A percentile compares a stretch with the other conserved stretches of the same genome.
Evolutionary conservation across 2,329 filamentous ascomycete species (phyloP).

Genomic region (Aspergillus fischeri): DNA sequence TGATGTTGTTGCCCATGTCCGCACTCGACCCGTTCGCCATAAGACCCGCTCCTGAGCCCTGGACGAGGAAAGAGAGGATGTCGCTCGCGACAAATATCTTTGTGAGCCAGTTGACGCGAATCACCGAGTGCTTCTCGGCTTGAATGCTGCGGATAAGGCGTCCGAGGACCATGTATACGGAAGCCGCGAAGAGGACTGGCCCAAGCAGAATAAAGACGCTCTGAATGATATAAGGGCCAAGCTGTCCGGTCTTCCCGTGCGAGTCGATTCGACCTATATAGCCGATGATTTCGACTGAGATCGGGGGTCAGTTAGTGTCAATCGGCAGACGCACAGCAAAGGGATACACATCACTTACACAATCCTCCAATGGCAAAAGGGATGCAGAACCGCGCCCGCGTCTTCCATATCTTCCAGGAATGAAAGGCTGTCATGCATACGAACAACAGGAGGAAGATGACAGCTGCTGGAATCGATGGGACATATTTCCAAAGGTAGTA

Average conservation of each 20-base stretch:
- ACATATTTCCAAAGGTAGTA: slow-evolving; percentile 27
- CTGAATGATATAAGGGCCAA: slow-evolving; percentile 38
- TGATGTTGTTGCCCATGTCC: slow-evolving; percentile 11
- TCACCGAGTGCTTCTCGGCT: slow-evolving; percentile 39
- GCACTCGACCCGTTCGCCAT: slow-evolving; percentile 1
- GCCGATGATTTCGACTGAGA: slow-evolving; percentile 17
- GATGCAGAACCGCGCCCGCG: slow-evolving; percentile 27
- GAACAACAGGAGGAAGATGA: slow-evolving; percentile 28
- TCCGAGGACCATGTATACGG: slow-evolving; percentile 48
- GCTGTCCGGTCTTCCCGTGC: slow-evolving; percentile 11
- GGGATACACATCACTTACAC: slow-evolving; percentile 22
- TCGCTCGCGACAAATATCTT: slow-evolving; percentile 48
- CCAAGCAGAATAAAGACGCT: slow-evolving; percentile 44
- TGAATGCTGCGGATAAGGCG: slow-evolving; percentile 41
- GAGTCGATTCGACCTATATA: slow-evolving; percentile 12
- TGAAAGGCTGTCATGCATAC: slow-evolving; percentile 20
- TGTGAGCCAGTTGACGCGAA: slow-evolving; percentile 43
- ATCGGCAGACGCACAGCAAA: background rate
- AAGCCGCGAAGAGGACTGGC: slow-evolving; percentile 47
- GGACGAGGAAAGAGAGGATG: slow-evolving; percentile 45
- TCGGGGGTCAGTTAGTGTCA: background rate
- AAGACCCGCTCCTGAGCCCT: slow-evolving; percentile 24
- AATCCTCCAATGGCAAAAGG: slow-evolving; percentile 33
- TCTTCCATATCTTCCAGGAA: slow-evolving; percentile 25
- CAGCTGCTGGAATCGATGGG: slow-evolving; percentile 22